phyloP scores from a whole-genome alignment of 2,329 filamentous ascomycete species.

The Microthyrium microscopicum region DNA sequence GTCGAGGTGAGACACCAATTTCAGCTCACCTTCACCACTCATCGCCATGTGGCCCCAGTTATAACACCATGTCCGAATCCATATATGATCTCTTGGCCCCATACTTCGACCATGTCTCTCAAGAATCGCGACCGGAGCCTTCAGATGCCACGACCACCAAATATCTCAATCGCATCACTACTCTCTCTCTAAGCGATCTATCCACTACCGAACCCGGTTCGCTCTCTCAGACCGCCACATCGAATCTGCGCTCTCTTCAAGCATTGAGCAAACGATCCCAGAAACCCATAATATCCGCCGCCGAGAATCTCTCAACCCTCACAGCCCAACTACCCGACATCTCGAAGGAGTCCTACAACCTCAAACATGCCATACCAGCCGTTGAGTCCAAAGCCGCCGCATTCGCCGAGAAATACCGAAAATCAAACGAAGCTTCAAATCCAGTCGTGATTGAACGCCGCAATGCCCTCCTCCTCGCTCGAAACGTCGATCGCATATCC shows the following conservation, averaged over 20 bases:
- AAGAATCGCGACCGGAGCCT: constrained; percentile 23
- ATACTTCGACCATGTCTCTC: constrained; percentile 33
- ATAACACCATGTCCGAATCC: constrained; percentile 43
- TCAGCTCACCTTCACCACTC: too few species aligned
- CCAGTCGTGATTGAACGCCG: constrained; percentile 54
- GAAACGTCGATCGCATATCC: constrained; percentile 76
- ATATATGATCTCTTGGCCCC: constrained; percentile 58
- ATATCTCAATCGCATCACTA: constrained; percentile 65
- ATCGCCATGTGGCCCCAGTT: too few species aligned
- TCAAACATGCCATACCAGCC: constrained; percentile 57
- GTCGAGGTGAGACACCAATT: too few species aligned
- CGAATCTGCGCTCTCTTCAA: constrained; percentile 68
- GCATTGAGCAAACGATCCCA: constrained; percentile 79
- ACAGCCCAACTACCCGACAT: constrained; percentile 55
- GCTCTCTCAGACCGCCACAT: constrained; percentile 66
- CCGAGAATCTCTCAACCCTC: constrained; percentile 59
- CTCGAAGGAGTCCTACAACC: constrained; percentile 44
- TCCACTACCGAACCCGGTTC: constrained; percentile 59
- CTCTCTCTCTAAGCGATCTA: constrained; percentile 58
- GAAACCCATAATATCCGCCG: constrained; percentile 66
- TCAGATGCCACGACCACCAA: constrained; percentile 39
- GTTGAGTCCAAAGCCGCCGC: constrained; percentile 62
- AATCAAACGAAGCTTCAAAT: constrained; percentile 48
- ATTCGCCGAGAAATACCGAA: constrained; percentile 74
- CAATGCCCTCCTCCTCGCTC: constrained; percentile 62